phyloP scores from a whole-genome alignment of 2,329 filamentous ascomycete genomes.

The Alternaria gaisen region DNA sequence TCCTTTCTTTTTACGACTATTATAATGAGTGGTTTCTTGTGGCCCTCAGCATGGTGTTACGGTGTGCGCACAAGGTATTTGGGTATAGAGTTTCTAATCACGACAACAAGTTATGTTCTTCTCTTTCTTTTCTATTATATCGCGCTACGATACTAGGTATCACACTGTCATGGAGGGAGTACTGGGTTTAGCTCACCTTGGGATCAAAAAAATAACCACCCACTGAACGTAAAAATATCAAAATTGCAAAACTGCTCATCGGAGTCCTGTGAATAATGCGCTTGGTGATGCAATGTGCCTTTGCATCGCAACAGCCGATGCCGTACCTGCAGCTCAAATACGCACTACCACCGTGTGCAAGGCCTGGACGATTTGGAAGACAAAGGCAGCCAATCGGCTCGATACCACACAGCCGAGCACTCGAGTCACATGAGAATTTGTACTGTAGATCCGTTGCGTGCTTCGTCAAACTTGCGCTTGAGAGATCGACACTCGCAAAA shows the following conservation, averaged over 20 bases:
- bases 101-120: not conserved
- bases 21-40: not conserved
- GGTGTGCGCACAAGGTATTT: not conserved
- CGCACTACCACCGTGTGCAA: not conserved
- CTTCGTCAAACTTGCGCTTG: conserved; percentile 2
- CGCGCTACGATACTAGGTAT: conserved; percentile 4
- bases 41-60: conserved; percentile 4
- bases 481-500: conserved; percentile 6
- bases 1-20: not conserved
- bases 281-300: not conserved
- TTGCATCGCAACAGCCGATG: not conserved
- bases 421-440: not conserved
- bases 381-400: not conserved
- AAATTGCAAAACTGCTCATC: not conserved
- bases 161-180: conserved; percentile 3
- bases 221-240: conserved; percentile 2
- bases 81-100: not conserved
- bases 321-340: not conserved
- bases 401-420: not conserved
- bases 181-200: not conserved
- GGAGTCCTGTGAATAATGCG: not conserved
- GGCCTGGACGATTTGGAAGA: not conserved
- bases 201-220: not conserved
- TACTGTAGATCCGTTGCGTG: not conserved
- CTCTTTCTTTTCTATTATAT: not conserved